Percentiles rank a stretch among this genome's conserved stretches.
These are phyloP conservation scores for Aspergillus campestris DNA, from an alignment of 495 filamentous ascomycete genomes.

Conservation along the genomic window DNA sequence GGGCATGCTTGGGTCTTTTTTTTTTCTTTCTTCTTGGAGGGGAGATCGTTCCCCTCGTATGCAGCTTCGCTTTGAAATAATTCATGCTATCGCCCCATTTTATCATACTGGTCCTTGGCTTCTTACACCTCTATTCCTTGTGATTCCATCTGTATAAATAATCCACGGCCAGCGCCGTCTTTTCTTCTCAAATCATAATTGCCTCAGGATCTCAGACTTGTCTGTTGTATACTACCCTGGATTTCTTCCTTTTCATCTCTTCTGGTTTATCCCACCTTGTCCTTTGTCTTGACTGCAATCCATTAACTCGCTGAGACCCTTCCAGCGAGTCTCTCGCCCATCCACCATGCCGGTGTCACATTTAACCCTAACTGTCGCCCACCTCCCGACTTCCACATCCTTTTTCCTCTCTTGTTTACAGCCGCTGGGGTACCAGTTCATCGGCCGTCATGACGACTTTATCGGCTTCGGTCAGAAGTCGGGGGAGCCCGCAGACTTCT, in stretches of 20 bases:
- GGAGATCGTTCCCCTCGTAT: slow-evolving; percentile 9
- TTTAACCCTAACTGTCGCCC: slow-evolving; percentile 56
- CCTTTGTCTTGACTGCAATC: background rate
- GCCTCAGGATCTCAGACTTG: too few species aligned
- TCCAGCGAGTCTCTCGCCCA: slow-evolving; percentile 3
- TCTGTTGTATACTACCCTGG: background rate
- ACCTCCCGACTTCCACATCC: slow-evolving; percentile 68
- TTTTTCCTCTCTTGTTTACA: slow-evolving; percentile 72
- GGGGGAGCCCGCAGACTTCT: slow-evolving; percentile 48
- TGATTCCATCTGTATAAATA: background rate
- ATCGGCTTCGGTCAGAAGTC: slow-evolving; percentile 50
- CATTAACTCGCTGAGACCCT: slow-evolving; percentile 5
- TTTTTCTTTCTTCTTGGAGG: too few species aligned
- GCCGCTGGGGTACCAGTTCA: slow-evolving; percentile 66
- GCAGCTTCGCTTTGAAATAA: slow-evolving; percentile 8
- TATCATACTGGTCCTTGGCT: background rate
- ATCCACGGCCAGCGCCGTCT: too few species aligned
- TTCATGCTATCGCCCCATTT: slow-evolving; percentile 1
- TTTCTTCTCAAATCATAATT: too few species aligned
- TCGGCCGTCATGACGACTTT: slow-evolving; percentile 43
- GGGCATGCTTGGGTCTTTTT: slow-evolving; percentile 8
- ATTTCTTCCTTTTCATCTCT: slow-evolving; percentile 25
- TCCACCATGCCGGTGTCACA: slow-evolving; percentile 48
- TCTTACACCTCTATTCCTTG: background rate
- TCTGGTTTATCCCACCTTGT: slow-evolving; percentile 5